Evolutionary conservation across 805 yeast species (phyloP).

Genomic region (Candida nemodendra): DNA sequence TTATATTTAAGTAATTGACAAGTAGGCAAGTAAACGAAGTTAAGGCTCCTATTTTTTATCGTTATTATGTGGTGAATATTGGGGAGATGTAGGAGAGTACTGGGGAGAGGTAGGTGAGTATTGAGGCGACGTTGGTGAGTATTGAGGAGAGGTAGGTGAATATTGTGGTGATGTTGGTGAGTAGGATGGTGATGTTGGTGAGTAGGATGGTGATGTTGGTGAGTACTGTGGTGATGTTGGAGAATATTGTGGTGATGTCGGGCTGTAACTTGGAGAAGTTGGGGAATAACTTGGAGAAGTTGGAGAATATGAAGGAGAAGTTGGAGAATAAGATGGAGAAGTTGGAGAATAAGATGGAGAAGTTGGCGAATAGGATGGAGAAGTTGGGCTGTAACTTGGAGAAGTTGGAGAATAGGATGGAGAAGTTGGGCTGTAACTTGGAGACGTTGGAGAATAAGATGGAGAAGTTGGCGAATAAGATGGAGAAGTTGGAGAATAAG

Average conservation of each 20-base stretch:
- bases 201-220: constrained; percentile 67
- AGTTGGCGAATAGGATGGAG: constrained; percentile 69
- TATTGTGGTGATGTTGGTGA: constrained; percentile 72
- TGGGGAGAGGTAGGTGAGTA: constrained; percentile 75
- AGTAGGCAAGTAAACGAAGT: constrained; percentile 14
- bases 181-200: constrained; percentile 81
- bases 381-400: constrained; percentile 72
- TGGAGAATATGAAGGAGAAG: constrained; percentile 69
- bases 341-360: constrained; percentile 67
- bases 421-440: constrained; percentile 49
- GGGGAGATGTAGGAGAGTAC: constrained; percentile 78
- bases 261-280: constrained; percentile 74
- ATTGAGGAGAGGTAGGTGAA: constrained; percentile 76
- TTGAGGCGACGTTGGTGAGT: constrained; percentile 77
- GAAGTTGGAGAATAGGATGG: constrained; percentile 55
- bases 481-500: constrained; percentile 69
- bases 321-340: constrained; percentile 69
- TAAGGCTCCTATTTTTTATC: constrained; percentile 18
- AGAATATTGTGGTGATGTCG: constrained; percentile 65
- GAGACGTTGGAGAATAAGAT: constrained; percentile 68
- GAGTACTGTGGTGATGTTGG: constrained; percentile 60
- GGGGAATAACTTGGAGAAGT: constrained; percentile 76
- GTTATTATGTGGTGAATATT: constrained; percentile 58
- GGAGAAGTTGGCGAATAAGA: constrained; percentile 72
- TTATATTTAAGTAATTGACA: constrained; percentile 19